These are phyloP conservation scores for Dryadomyces quercus-mongolicae DNA, from an alignment of 2,329 filamentous ascomycete genomes.

Conservation along the genomic window DNA sequence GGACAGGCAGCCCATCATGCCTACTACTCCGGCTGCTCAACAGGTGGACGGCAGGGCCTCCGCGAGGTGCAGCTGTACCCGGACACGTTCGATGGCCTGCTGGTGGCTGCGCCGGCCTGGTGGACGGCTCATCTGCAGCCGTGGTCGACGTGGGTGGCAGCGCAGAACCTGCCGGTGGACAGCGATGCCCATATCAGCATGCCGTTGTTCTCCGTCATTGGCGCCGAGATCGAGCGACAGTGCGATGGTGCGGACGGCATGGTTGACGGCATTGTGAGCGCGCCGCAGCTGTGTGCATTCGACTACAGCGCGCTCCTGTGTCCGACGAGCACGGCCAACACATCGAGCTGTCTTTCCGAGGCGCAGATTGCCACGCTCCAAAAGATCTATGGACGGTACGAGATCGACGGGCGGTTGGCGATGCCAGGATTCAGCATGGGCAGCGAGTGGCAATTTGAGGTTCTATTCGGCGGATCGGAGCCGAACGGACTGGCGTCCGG, in stretches of 20 bases:
- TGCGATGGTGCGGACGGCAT: constrained; percentile 29
- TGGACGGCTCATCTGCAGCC: constrained; percentile 26
- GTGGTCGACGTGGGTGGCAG: constrained; percentile 25
- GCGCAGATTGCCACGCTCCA: constrained; percentile 6
- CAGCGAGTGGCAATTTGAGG: constrained; percentile 23
- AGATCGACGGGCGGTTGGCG: neutral
- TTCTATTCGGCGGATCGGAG: constrained; percentile 11
- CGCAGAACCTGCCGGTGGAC: constrained; percentile 30
- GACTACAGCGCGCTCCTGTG: constrained; percentile 16
- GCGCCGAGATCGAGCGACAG: constrained; percentile 24
- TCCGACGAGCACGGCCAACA: neutral
- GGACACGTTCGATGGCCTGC: constrained; percentile 44
- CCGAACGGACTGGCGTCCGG: constrained; percentile 14
- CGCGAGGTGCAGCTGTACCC: constrained; percentile 39
- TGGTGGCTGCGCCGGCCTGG: constrained; percentile 35
- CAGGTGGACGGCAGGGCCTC: constrained; percentile 46
- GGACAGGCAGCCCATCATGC: constrained; percentile 27
- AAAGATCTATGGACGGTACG: constrained; percentile 6
- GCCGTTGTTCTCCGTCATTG: constrained; percentile 26
- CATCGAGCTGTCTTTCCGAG: constrained; percentile 7
- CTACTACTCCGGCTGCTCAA: constrained; percentile 47
- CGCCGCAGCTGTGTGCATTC: constrained; percentile 15
- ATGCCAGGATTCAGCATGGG: constrained; percentile 16
- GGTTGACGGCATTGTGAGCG: constrained; percentile 24
- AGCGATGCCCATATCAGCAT: constrained; percentile 28